Evolutionary conservation across 73 alveolate genomes (phyloP).

Genomic region (Paramecium pentaurelia): DNA sequence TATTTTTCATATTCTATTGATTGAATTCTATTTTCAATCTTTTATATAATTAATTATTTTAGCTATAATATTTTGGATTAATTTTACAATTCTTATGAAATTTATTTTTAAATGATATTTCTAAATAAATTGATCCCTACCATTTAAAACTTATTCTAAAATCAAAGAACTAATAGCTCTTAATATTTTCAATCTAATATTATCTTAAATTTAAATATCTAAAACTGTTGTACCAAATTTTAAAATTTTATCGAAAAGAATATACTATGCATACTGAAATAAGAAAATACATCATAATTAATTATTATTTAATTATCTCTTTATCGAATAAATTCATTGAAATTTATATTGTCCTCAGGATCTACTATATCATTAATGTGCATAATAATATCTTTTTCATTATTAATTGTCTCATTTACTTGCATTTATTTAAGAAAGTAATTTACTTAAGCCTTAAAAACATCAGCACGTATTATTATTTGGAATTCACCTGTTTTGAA

Average conservation of each 20-base stretch:
- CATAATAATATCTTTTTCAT: not conserved
- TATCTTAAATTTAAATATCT: not conserved
- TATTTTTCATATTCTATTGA: not conserved
- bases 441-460: not conserved
- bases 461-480: not conserved
- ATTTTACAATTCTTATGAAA: not conserved
- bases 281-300: not conserved
- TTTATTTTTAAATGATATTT: not conserved
- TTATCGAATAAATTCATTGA: constrained; percentile 17
- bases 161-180: not conserved
- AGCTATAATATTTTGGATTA: not conserved
- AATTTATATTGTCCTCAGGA: not conserved
- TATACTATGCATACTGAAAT: not conserved
- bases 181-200: not conserved
- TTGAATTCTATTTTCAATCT: not conserved
- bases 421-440: not conserved
- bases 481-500: not conserved
- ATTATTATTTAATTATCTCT: constrained; percentile 8
- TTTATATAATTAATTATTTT: not conserved
- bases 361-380: not conserved
- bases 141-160: not conserved
- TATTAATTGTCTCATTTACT: not conserved
- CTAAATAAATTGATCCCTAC: not conserved
- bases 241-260: not conserved
- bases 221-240: not conserved